These are phyloP conservation scores for Acrodontium crateriforme DNA, from an alignment of 2,329 filamentous ascomycete genomes.

Conservation along the genomic window DNA sequence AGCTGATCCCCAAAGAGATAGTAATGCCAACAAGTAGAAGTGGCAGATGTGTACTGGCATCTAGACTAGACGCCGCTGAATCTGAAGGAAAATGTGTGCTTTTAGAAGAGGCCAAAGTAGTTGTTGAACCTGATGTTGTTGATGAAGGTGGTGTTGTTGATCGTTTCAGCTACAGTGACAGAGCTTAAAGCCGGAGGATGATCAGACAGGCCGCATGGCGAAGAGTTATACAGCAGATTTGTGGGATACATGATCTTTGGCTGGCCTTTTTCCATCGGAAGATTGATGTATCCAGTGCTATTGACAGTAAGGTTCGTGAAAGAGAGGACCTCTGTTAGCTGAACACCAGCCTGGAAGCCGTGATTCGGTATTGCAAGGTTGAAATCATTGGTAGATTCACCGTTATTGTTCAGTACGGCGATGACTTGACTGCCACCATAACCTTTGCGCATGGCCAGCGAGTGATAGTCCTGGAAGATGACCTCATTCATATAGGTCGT, in stretches of 20 bases:
- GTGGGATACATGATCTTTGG: conserved; percentile 23
- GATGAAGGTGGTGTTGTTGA: conserved; percentile 2
- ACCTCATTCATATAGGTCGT: conserved; percentile 28
- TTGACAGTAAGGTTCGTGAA: conserved; percentile 19
- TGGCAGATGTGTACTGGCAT: too few species aligned
- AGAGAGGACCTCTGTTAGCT: conserved; percentile 21
- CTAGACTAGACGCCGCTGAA: too few species aligned
- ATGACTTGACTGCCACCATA: conserved; percentile 27
- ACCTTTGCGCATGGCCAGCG: conserved; percentile 33
- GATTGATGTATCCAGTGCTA: conserved; percentile 13
- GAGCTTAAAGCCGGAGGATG: not conserved
- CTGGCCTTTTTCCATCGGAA: conserved; percentile 22
- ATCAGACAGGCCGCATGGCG: conserved; percentile 11
- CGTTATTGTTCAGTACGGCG: conserved; percentile 31
- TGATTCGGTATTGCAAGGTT: conserved; percentile 23
- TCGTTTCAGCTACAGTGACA: too few species aligned
- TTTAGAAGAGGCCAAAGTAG: too few species aligned
- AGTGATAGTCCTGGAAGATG: conserved; percentile 31
- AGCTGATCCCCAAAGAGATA: too few species aligned
- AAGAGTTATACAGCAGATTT: conserved; percentile 11
- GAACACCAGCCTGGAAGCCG: conserved; percentile 14
- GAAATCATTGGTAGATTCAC: conserved; percentile 18
- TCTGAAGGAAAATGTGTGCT: too few species aligned
- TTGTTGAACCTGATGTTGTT: too few species aligned
- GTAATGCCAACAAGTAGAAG: too few species aligned